Conservation (phyloP, 768 basidiomycete genomes). For the Suillus sp. region DNA sequence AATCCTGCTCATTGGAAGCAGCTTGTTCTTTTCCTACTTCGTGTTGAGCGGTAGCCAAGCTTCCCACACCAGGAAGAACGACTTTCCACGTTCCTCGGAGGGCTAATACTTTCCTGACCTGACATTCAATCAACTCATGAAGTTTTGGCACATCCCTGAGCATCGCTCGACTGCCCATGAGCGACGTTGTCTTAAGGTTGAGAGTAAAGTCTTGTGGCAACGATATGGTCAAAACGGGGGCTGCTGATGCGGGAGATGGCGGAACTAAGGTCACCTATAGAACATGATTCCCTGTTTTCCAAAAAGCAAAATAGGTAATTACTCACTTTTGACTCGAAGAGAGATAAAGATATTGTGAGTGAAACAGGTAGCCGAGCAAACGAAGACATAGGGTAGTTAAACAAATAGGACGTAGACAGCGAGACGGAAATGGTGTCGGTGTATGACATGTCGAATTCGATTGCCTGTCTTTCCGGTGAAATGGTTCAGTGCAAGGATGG, state of each 20-base stretch:
- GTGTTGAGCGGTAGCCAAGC: conserved; percentile 25
- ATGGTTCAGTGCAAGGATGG: conserved; percentile 10
- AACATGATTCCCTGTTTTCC: conserved; percentile 7
- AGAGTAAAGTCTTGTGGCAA: conserved; percentile 88
- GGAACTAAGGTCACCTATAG: conserved; percentile 63
- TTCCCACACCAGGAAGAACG: conserved; percentile 63
- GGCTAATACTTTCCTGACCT: conserved; percentile 69
- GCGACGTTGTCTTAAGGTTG: conserved; percentile 82
- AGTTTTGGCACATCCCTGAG: conserved; percentile 96
- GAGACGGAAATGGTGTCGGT: conserved; percentile 82
- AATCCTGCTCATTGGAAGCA: neutral
- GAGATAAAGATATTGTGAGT: conserved; percentile 73
- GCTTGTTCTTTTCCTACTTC: conserved; percentile 35
- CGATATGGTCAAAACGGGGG: conserved; percentile 68
- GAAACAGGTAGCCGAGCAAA: conserved; percentile 85
- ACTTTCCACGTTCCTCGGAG: conserved; percentile 66
- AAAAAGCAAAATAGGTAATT: conserved; percentile 12
- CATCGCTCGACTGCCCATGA: conserved; percentile 97
- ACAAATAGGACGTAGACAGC: conserved; percentile 78
- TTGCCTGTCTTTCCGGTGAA: conserved; percentile 52
- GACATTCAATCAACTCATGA: conserved; percentile 89
- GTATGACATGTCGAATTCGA: conserved; percentile 84
- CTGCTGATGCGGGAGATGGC: conserved; percentile 51
- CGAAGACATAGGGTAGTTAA: conserved; percentile 81
- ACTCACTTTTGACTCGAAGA: conserved; percentile 69